phyloP scores from a whole-genome alignment of 2,329 filamentous ascomycete species.

The Ophiocordyceps australis region DNA sequence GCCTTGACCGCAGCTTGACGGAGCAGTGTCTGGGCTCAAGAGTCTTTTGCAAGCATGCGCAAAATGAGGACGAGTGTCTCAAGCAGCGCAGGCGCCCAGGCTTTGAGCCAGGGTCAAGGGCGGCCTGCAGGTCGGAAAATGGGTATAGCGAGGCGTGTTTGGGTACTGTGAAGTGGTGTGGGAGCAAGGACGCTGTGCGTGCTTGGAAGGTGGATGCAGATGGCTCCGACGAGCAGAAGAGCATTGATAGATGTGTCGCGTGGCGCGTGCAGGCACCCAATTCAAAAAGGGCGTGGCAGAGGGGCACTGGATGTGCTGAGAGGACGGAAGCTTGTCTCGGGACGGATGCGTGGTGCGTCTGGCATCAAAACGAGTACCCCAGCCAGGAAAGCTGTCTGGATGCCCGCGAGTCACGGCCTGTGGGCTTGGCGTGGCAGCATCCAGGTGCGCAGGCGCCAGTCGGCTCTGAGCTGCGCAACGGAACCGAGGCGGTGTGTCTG shows the following conservation, averaged over 20 bases:
- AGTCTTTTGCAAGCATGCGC: neutral
- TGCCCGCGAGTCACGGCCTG: neutral
- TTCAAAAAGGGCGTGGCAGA: neutral
- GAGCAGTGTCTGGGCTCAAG: too few species aligned
- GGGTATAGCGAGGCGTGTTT: neutral
- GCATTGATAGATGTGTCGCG: neutral
- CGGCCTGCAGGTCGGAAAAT: neutral
- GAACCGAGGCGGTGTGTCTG: neutral
- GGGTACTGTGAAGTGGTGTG: neutral
- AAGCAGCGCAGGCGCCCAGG: neutral
- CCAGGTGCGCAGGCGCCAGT: too few species aligned
- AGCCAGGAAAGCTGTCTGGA: neutral
- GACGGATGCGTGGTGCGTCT: neutral
- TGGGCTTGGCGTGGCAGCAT: neutral
- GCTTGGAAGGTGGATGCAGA: too few species aligned
- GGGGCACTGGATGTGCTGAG: neutral
- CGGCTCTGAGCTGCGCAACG: neutral
- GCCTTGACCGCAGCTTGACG: too few species aligned
- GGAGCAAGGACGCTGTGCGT: neutral
- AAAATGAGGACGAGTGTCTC: neutral
- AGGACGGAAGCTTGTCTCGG: neutral
- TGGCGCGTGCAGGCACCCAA: neutral
- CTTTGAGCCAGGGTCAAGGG: neutral
- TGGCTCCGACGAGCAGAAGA: neutral
- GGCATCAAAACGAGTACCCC: neutral